phyloP scores from a whole-genome alignment of 495 filamentous ascomycete genomes.

The Xylaria flabelliformis region DNA sequence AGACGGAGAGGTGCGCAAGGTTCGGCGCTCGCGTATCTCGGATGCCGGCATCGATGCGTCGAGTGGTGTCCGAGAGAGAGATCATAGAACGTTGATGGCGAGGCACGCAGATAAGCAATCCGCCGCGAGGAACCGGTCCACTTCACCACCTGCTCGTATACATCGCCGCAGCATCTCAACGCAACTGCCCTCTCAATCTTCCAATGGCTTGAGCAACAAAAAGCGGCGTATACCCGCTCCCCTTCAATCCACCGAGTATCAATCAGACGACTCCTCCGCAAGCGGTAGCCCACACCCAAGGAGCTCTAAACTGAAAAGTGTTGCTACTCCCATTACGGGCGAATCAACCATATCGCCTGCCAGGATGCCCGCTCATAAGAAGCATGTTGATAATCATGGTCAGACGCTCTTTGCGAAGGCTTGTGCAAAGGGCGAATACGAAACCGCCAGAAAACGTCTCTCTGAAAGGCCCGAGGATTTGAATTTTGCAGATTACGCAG shows the following conservation, averaged over 20 bases:
- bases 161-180: conserved; percentile 71
- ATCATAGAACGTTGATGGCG: conserved; percentile 38
- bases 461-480: conserved; percentile 83
- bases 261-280: conserved; percentile 75
- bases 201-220: conserved; percentile 61
- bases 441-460: conserved; percentile 69
- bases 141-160: conserved; percentile 64
- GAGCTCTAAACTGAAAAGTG: conserved; percentile 67
- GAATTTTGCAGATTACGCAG: conserved; percentile 88
- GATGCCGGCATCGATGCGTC: conserved; percentile 49
- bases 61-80: conserved; percentile 39
- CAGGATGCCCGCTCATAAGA: conserved; percentile 74
- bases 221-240: conserved; percentile 64
- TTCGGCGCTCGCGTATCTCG: conserved; percentile 55
- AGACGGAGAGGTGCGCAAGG: conserved; percentile 54
- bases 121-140: conserved; percentile 61
- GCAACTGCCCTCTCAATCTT: conserved; percentile 57
- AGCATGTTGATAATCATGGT: conserved; percentile 83
- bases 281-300: conserved; percentile 74
- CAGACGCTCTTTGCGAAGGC: conserved; percentile 85
- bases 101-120: conserved; percentile 47
- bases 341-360: conserved; percentile 67
- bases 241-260: conserved; percentile 66
- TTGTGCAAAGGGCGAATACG: conserved; percentile 77
- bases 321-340: conserved; percentile 63